Evolutionary conservation across 1,284 basidiomycete species (phyloP), one percentile per base, ranked within the genome.

Genomic region (Pseudozyma sp.): DNA sequence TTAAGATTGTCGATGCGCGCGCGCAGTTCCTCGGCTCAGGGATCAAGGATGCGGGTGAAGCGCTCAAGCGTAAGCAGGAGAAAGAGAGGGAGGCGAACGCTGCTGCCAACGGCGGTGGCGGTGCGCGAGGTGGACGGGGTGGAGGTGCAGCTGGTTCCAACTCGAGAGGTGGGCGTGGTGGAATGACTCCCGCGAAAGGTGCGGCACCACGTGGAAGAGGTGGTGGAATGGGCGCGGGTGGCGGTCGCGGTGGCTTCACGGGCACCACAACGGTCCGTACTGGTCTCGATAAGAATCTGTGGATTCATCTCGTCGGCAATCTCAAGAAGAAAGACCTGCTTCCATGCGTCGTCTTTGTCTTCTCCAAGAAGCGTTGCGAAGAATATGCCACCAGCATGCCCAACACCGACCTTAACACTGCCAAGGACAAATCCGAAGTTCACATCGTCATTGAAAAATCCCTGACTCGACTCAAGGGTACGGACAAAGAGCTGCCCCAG

Each of bases 331-430:
- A 92, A 70, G 87, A 89, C 25, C 88, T 99, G 1, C 88, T 99
- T 1, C 97, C 97, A 0, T 94, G 95, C 9, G 97, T 99, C 49
- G 90, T 97, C 35, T 99, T 99, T 85, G 97, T 96, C 1, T 92
- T 99, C 79, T 97, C 94, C 49, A 99, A 99, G 88, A 95, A 94
- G 85, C 88, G 90, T 56, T 99, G 97, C 83, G 96, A 99, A 86
- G 97, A 98, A 86, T 94, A 99, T 83, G 96, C 97, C 2, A 88
- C 89, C 12, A 96, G 93, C 12, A 87, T 99, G 72, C 92, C 91
- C 1, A 96, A 95, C 83, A 89, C 91, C 43, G 95, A 99, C 86
- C 87, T 99, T 38, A 95, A 92, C 78, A 91, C 90, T 5, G 90
- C 88, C 4, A 92, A 66, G 63, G 96, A 99, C 87, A 97, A 95